Conservation (phyloP, 2,329 filamentous ascomycete genomes). For the Colletotrichum sp. region DNA sequence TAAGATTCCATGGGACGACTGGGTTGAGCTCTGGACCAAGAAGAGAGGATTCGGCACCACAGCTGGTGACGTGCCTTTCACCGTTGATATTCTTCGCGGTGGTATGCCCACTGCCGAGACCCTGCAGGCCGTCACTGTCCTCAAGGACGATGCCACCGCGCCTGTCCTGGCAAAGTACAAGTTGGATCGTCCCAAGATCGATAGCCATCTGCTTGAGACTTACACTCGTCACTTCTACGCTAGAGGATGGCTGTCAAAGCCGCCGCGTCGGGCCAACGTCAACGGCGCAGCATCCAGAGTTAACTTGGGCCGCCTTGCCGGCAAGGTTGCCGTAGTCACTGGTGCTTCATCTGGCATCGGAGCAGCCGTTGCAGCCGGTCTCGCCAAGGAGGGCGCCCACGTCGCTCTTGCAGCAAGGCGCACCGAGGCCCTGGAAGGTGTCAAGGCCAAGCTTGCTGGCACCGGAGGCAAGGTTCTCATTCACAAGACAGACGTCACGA, state of each 20-base stretch:
- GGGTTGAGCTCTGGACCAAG: conserved; percentile 76
- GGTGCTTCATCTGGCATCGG: conserved; percentile 83
- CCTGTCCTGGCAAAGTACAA: conserved; percentile 57
- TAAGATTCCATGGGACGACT: conserved; percentile 71
- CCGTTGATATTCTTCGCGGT: conserved; percentile 77
- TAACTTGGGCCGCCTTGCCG: conserved; percentile 63
- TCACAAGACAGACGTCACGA: conserved; percentile 75
- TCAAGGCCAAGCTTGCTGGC: conserved; percentile 64
- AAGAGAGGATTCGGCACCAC: conserved; percentile 64
- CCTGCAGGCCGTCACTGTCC: conserved; percentile 71
- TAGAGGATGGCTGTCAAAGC: conserved; percentile 73
- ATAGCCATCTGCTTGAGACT: conserved; percentile 72
- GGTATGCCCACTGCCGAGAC: conserved; percentile 81
- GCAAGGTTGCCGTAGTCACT: conserved; percentile 76
- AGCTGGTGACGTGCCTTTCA: conserved; percentile 74
- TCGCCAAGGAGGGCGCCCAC: conserved; percentile 73
- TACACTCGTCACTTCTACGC: conserved; percentile 83
- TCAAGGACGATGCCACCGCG: conserved; percentile 72
- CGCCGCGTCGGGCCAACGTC: conserved; percentile 54
- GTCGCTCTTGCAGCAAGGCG: conserved; percentile 76
- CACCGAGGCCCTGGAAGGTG: conserved; percentile 67
- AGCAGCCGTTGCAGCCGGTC: conserved; percentile 71
- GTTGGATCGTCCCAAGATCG: conserved; percentile 71
- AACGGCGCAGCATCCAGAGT: conserved; percentile 21
- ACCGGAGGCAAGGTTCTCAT: conserved; percentile 68